Evolutionary conservation across 805 yeast species (phyloP).

Genomic region (Babjeviella inositovora): DNA sequence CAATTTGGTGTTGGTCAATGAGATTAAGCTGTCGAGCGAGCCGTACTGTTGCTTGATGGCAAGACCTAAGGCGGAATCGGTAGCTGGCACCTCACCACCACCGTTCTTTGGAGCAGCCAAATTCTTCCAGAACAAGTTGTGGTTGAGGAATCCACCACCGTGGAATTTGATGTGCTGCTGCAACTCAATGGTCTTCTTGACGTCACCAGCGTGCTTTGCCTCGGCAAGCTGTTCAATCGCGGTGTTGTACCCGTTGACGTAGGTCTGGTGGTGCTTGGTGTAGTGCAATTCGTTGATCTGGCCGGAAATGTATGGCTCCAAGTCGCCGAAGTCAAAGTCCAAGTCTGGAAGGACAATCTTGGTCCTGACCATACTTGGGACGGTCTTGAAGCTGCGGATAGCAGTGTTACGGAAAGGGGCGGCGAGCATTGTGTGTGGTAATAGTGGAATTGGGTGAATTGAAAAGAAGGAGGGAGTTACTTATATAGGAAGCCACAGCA

Average conservation of each 20-base stretch:
- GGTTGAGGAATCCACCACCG: constrained; percentile 87
- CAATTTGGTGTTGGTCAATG: constrained; percentile 37
- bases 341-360: constrained; percentile 68
- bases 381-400: too few species aligned
- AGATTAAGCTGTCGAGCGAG: constrained; percentile 49
- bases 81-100: constrained; percentile 56
- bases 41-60: constrained; percentile 56
- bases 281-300: constrained; percentile 79
- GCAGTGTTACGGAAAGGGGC: too few species aligned
- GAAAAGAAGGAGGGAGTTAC: too few species aligned
- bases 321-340: constrained; percentile 70
- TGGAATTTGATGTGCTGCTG: constrained; percentile 76
- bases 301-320: constrained; percentile 79
- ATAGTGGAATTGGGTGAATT: too few species aligned
- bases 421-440: too few species aligned
- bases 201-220: constrained; percentile 43
- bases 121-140: constrained; percentile 76
- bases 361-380: too few species aligned
- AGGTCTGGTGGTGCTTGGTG: constrained; percentile 85
- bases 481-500: too few species aligned
- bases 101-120: constrained; percentile 61
- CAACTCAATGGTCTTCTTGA: constrained; percentile 40
- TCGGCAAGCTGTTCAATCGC: constrained; percentile 61
- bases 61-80: constrained; percentile 38
- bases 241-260: constrained; percentile 71